Conservation (phyloP, 129 eudicot genomes). For the carrot (Daucus carota) region DH1_v3.0 NC_030387.2:39427501-39428000, state of each 20-base stretch:
- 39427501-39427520: not conserved
- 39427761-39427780: no score
- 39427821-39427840: no score
- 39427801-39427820: no score
- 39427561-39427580: not conserved
- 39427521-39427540: not conserved
- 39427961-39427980: not conserved
- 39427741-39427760: no score
- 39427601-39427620: not conserved
- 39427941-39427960: not conserved
- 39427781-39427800: no score
- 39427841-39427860: not conserved
- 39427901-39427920: not conserved
- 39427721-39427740: no score
- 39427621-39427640: conserved; percentile 2
- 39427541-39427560: not conserved
- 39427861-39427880: not conserved
- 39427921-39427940: not conserved
- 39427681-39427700: no score
- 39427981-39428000: no score
- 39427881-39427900: not conserved
- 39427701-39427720: no score
- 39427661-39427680: no score
- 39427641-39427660: not conserved
- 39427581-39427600: conserved; percentile 3